A percentile compares a stretch with the other conserved stretches of the same genome.
Evolutionary conservation across 2,329 filamentous ascomycete species (phyloP).

Genomic region (Colletotrichum gigasporum): DNA sequence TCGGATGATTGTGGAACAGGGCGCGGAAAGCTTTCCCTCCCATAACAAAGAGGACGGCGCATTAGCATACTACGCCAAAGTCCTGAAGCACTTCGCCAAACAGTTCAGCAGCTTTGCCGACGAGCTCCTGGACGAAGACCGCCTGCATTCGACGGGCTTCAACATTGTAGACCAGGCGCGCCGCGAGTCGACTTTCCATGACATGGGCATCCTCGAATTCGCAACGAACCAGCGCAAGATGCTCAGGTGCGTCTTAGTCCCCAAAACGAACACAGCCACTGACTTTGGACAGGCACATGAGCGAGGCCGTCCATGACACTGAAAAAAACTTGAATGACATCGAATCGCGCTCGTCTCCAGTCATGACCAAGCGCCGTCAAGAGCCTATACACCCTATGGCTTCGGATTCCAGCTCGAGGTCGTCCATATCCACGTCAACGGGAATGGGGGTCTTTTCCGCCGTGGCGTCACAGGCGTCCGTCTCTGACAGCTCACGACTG

Average conservation of each 20-base stretch:
- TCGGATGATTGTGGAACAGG: not conserved
- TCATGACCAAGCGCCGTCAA: not conserved
- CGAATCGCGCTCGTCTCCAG: not conserved
- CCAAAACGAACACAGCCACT: not conserved
- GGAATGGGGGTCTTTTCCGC: conserved; percentile 3
- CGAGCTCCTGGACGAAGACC: conserved; percentile 8
- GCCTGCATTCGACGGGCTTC: conserved; percentile 21
- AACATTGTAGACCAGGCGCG: conserved; percentile 21
- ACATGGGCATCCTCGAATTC: conserved; percentile 25
- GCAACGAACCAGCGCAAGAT: conserved; percentile 16
- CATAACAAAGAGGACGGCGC: not conserved
- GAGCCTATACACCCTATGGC: not conserved
- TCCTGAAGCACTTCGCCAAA: conserved; percentile 11
- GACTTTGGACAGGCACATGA: conserved; percentile 2
- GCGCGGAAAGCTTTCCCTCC: no score
- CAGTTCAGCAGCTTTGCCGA: not conserved
- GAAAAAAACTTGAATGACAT: not conserved
- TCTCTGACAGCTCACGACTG: not conserved
- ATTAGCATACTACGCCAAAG: not conserved
- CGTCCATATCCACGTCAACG: conserved; percentile 26
- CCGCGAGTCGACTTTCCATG: not conserved
- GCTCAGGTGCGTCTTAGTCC: conserved; percentile 6
- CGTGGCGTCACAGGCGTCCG: conserved; percentile 10
- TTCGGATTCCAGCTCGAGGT: conserved; percentile 26
- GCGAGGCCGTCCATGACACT: not conserved